Evolutionary conservation across 2,329 filamentous ascomycete species (phyloP), one percentile per base, ranked within the genome.

Genomic region (Sarocladiaceae sp.): DNA sequence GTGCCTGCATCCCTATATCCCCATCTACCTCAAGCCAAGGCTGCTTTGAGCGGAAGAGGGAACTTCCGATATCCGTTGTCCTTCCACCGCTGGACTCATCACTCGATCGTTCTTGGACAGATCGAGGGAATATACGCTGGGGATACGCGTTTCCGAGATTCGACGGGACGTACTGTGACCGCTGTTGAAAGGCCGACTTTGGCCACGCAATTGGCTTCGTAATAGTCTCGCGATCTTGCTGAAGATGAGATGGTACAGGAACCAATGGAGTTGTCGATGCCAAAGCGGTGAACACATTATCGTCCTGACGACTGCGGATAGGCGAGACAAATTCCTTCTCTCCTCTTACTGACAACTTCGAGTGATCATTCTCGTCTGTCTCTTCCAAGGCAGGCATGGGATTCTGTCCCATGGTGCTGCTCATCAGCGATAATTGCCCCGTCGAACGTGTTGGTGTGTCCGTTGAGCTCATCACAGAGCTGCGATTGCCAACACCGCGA

Each of bases 361-460:
- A 22, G 13, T 11, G 3, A 5, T 54, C 53, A 25, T 63, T 58
- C 48, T 66, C 64, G 39, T 68, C 60, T 4, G 55, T 57, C 56
- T 69, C 67, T 48, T 56, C 61, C 13, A 69, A 55, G 13, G 66
- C 56, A 15, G 63, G 59, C 58, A 69, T 68, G 13, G 59, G 58
- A 23, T 60, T 60, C 20, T 62, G 51, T 10, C 60, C 55, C 20
- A 64, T 35, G 2, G 61, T 58, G 26, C 65, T 68, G 6, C 66
- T 61, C 54, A 71, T 65, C 4, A 70, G 65, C 26, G 69, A 63
- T 6, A 69, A 63, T 49, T 69, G 63, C 3, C 75, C 71, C 2
- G 72, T 75, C 67, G 73, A 71, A 48, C 72, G 72, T n/a, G 73
- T 77, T 2, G 74, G 74, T 7, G 74, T 77, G 46, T 70, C 68